Evolutionary conservation across 108 stramenopile species (phyloP).

Genomic region (Nitzschia sp.): DNA sequence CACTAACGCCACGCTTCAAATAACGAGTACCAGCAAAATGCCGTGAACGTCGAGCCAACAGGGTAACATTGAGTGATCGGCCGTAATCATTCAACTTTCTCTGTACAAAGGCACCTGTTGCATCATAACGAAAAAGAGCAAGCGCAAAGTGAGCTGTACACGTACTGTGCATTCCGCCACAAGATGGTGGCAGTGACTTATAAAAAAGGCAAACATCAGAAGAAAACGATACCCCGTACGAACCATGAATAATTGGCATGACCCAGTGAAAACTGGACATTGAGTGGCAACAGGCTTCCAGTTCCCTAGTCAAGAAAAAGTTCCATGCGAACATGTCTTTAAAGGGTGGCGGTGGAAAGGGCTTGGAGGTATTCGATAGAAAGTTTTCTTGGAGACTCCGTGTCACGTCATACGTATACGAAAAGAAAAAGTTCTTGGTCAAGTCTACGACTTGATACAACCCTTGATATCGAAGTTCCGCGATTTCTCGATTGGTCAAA

Average conservation of each 20-base stretch:
- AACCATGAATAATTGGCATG: constrained; percentile 90
- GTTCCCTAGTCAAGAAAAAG: constrained; percentile 88
- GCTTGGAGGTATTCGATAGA: constrained; percentile 72
- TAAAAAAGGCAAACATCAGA: not conserved
- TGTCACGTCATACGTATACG: constrained; percentile 95
- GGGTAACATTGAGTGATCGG: constrained; percentile 81
- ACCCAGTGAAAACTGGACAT: constrained; percentile 87
- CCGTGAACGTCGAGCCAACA: constrained; percentile 92
- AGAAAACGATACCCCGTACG: constrained; percentile 20
- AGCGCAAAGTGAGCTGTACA: not conserved
- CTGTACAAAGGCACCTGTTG: constrained; percentile 87
- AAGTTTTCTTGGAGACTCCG: constrained; percentile 93
- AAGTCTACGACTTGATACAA: constrained; percentile 97
- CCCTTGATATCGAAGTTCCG: constrained; percentile 90
- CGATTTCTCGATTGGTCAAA: constrained; percentile 83
- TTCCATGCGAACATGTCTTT: constrained; percentile 99
- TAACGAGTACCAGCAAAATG: constrained; percentile 99
- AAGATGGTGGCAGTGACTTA: not conserved
- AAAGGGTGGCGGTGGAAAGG: constrained; percentile 82
- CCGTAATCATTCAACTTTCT: constrained; percentile 90
- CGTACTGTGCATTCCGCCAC: no score
- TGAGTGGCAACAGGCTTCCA: constrained; percentile 80
- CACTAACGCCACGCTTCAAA: constrained; percentile 95
- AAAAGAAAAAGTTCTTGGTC: constrained; percentile 96
- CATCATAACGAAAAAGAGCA: not conserved